These are phyloP conservation scores for Paxillus ammoniavirescens DNA, from an alignment of 768 basidiomycete genomes.

Conservation along the genomic window DNA sequence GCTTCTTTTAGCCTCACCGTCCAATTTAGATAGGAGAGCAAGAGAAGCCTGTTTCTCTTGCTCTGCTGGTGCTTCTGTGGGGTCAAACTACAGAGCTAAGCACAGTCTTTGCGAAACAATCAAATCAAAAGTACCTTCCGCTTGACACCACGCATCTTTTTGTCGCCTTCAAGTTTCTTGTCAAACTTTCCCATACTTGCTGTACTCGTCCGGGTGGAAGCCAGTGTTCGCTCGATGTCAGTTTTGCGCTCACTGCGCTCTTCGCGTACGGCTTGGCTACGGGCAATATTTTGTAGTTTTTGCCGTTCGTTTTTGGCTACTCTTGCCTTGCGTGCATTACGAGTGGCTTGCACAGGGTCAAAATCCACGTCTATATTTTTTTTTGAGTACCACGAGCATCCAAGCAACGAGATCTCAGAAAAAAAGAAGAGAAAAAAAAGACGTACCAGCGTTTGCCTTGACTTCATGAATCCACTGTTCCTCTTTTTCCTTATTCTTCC, in stretches of 20 bases:
- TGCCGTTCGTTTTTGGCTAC: slow-evolving; percentile 85
- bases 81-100: slow-evolving; percentile 67
- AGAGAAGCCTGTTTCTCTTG: slow-evolving; percentile 74
- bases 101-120: neutral
- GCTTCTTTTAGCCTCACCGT: slow-evolving; percentile 59
- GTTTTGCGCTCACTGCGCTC: slow-evolving; percentile 55
- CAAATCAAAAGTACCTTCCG: slow-evolving; percentile 65
- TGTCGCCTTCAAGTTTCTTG: slow-evolving; percentile 86
- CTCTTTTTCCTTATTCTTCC: slow-evolving; percentile 86
- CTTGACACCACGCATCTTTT: slow-evolving; percentile 83
- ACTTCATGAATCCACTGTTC: slow-evolving; percentile 93
- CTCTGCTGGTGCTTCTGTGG: slow-evolving; percentile 63
- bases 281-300: slow-evolving; percentile 66
- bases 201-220: slow-evolving; percentile 77
- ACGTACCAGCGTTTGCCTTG: slow-evolving; percentile 77
- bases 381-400: neutral
- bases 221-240: slow-evolving; percentile 75
- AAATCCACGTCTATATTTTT: slow-evolving; percentile 60
- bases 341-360: slow-evolving; percentile 76
- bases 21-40: slow-evolving; percentile 74
- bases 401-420: neutral
- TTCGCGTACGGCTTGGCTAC: slow-evolving; percentile 40
- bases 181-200: slow-evolving; percentile 97
- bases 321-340: slow-evolving; percentile 76
- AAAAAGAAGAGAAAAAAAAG: neutral